Conservation (phyloP, 805 yeast genomes). For the Saturnispora diversa region DNA sequence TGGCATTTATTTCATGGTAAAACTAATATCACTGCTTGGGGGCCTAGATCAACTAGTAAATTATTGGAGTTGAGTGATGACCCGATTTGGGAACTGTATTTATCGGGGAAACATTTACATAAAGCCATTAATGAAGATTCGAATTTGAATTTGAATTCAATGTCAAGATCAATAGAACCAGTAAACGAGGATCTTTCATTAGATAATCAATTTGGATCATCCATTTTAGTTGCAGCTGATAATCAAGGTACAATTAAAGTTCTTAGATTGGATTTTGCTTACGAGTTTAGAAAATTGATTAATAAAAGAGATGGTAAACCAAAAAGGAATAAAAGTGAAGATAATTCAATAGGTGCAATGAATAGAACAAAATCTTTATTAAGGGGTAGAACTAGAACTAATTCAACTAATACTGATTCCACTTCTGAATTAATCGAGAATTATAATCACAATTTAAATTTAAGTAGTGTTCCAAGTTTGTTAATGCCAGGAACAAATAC, state of each 20-base stretch:
- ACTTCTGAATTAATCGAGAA: constrained; percentile 3
- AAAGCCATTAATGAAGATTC: constrained; percentile 2
- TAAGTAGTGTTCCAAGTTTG: not conserved
- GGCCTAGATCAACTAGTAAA: constrained; percentile 61
- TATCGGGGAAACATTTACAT: constrained; percentile 10
- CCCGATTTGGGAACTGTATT: constrained; percentile 34
- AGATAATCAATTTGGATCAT: constrained; percentile 31
- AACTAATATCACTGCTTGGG: constrained; percentile 71
- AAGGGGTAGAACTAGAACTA: constrained; percentile 3
- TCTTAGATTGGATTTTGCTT: constrained; percentile 72
- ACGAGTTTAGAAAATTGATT: constrained; percentile 31
- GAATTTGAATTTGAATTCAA: too few relatives aligned
- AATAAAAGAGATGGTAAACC: constrained; percentile 7
- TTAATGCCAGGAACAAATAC: too few relatives aligned
- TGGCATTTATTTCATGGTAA: constrained; percentile 71
- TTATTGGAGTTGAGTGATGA: constrained; percentile 69
- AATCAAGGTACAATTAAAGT: constrained; percentile 64
- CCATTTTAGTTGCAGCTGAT: constrained; percentile 71
- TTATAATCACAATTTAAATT: constrained; percentile 1
- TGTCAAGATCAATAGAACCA: too few relatives aligned
- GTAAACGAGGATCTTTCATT: constrained; percentile 12
- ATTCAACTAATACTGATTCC: not conserved
- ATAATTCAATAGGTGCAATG: not conserved
- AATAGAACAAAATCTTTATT: constrained; percentile 4
- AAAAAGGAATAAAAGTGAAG: constrained; percentile 6